A percentile compares a stretch with the other conserved stretches of the same genome.
These are phyloP conservation scores for Ramularia endophylla DNA, from an alignment of 2,329 filamentous ascomycete species.

Conservation along the genomic window DNA sequence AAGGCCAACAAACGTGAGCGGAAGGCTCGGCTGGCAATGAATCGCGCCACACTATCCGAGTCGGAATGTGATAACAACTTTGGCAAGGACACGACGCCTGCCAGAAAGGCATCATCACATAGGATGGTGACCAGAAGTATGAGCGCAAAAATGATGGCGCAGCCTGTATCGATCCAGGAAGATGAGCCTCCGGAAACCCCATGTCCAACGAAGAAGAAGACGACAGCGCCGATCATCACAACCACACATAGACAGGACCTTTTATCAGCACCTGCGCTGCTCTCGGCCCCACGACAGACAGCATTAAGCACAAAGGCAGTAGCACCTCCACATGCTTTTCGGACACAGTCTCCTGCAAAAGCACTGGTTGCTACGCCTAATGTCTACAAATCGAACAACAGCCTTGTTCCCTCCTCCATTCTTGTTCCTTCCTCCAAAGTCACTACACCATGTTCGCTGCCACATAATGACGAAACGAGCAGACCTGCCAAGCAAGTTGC, in stretches of 20 bases:
- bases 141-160: neutral
- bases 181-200: neutral
- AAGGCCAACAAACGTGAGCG: conserved; percentile 30
- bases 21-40: conserved; percentile 21
- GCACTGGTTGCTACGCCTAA: no score
- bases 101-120: conserved; percentile 33
- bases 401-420: no score
- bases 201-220: conserved; percentile 4
- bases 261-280: no score
- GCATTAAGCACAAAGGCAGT: no score
- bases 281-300: no score
- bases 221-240: neutral
- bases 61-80: conserved; percentile 28
- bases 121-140: conserved; percentile 7
- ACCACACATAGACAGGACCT: no score
- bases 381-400: no score
- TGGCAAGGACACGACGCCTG: conserved; percentile 28
- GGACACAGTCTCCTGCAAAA: no score
- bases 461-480: neutral
- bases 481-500: conserved; percentile 1
- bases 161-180: neutral
- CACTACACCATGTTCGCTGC: no score
- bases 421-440: no score
- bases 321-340: no score
- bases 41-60: conserved; percentile 25